Evolutionary conservation across 257 asterid species (phyloP), one percentile per base, ranked within the genome.

Genomic region (Ajuga chamaepitys): DNA sequence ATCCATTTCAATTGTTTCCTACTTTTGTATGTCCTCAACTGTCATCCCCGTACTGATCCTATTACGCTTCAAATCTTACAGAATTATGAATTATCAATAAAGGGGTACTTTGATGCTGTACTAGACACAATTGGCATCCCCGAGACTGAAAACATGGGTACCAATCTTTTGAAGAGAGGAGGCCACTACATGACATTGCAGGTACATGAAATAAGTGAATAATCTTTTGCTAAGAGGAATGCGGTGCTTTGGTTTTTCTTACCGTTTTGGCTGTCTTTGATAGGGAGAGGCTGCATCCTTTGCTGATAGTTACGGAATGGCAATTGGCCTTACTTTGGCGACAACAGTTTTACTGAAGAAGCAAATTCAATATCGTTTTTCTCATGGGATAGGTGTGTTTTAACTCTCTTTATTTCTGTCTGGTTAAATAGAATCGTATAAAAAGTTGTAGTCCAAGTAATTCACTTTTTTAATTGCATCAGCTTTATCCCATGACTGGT

Each of bases 171-270:
- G 81, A 94, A 74, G 86, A 90, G 84, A 86, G 96, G 97, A 40
- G 99, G 99, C 28, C 88, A 88, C 69, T 94, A 94, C 81, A 94
- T 94, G 99, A 94, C 99, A 26, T 61, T 94, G 82, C 98, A 91
- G 98, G 98, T 88, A 76, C 30, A 53, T n/a, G 14, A 48, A 4
- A 37, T 35, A 21, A 40, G 40, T 40, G 16, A 56, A 10, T 51
- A n/a, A n/a, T n/a, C n/a, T 68, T 40, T 37, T 14, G 46, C 21
- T n/a, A n/a, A n/a, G n/a, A n/a, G n/a, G n/a, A n/a, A n/a, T n/a
- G n/a, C n/a, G n/a, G n/a, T n/a, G n/a, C 35, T 59, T 16, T 45
- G 32, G 14, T 64, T 61, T n/a, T n/a, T n/a, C n/a, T n/a, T n/a
- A n/a, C n/a, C n/a, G n/a, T n/a, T n/a, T n/a, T 68, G 70, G n/a